phyloP scores from a whole-genome alignment of 2,329 filamentous ascomycete species.

The Nothomitra cinnamomea region DNA sequence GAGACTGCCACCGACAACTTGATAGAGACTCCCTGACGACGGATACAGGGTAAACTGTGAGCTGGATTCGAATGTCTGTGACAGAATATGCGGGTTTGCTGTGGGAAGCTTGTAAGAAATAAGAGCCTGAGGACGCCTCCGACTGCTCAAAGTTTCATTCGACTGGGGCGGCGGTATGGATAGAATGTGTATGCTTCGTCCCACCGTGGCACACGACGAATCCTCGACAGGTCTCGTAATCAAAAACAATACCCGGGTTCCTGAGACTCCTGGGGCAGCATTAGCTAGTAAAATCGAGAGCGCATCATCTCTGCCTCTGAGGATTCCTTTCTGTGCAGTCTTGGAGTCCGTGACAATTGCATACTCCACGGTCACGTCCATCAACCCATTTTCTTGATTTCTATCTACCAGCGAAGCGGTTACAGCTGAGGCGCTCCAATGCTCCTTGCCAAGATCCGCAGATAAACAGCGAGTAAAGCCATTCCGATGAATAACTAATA shows the following conservation, averaged over 20 bases:
- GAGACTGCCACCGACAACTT: conserved; percentile 36
- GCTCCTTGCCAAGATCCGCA: conserved; percentile 27
- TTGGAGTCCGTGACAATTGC: conserved; percentile 21
- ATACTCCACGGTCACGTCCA: conserved; percentile 19
- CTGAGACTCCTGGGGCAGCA: background rate
- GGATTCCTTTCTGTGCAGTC: conserved; percentile 25
- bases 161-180: background rate
- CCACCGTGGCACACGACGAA: background rate
- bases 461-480: conserved; percentile 45
- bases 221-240: background rate
- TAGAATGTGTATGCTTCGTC: conserved; percentile 5
- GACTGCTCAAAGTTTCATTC: background rate
- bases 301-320: conserved; percentile 28
- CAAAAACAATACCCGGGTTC: conserved; percentile 1
- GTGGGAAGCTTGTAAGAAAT: conserved; percentile 12
- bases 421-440: conserved; percentile 16
- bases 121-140: background rate
- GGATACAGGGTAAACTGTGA: conserved; percentile 39
- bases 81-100: background rate
- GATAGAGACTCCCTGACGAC: conserved; percentile 44
- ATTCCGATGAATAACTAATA: conserved; percentile 42
- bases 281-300: conserved; percentile 19
- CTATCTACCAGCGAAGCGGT: conserved; percentile 4
- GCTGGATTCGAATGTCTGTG: conserved; percentile 5
- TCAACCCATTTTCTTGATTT: conserved; percentile 11